Evolutionary conservation across 805 yeast species (phyloP).

Genomic region (Lipomyces yamanashiensis): DNA sequence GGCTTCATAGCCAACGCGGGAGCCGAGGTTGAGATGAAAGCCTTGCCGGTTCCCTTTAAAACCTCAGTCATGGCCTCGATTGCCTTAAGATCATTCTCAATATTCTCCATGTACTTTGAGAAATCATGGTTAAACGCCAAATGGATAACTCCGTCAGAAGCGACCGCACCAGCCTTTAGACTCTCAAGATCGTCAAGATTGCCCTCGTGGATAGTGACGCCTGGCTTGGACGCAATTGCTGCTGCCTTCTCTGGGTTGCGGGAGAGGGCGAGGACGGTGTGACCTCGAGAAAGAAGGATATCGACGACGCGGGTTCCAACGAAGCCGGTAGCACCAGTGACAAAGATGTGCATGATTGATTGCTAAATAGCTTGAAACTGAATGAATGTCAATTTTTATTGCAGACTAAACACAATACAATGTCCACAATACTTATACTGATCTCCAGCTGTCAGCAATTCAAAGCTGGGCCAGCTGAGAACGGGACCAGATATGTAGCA

Average conservation of each 20-base stretch:
- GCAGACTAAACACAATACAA: too few relatives aligned
- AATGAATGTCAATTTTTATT: too few relatives aligned
- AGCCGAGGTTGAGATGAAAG: background rate
- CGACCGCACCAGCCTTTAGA: background rate
- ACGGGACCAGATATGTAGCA: too few relatives aligned
- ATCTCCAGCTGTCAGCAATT: too few relatives aligned
- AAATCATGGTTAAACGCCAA: slow-evolving; percentile 1
- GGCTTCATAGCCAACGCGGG: background rate
- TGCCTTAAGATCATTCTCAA: background rate
- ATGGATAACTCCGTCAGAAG: background rate
- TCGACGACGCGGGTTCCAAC: background rate
- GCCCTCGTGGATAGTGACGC: slow-evolving; percentile 1
- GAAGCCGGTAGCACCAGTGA: slow-evolving; percentile 1
- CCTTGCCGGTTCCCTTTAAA: background rate
- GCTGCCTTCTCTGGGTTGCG: background rate
- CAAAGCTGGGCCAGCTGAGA: too few relatives aligned
- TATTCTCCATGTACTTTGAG: slow-evolving; percentile 1
- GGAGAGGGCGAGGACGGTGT: background rate
- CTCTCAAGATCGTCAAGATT: background rate
- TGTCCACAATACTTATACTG: too few relatives aligned
- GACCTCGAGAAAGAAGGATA: background rate
- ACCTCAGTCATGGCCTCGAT: background rate
- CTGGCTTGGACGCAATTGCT: background rate
- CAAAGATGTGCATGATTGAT: background rate
- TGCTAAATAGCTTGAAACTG: too few relatives aligned